Evolutionary conservation across 768 basidiomycete species (phyloP).

Genomic region (Suillus weaverae): DNA sequence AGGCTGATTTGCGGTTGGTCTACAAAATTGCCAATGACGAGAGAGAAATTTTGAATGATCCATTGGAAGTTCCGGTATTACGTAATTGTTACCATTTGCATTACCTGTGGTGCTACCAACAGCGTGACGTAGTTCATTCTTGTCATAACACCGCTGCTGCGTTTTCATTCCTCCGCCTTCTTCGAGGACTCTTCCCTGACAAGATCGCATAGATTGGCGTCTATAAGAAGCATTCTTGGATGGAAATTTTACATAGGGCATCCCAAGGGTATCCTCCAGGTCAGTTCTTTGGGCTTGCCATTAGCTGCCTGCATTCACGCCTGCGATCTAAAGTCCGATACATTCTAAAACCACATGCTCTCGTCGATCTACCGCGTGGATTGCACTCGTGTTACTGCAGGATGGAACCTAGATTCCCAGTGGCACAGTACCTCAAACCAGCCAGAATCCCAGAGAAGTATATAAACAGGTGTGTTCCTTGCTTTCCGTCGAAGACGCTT

Average conservation of each 20-base stretch:
- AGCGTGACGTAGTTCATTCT: slow-evolving; percentile 3
- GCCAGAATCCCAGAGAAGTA: neutral
- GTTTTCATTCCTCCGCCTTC: neutral
- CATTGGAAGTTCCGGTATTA: neutral
- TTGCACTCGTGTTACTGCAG: neutral
- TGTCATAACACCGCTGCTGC: neutral
- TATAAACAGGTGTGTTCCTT: slow-evolving; percentile 8
- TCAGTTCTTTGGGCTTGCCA: neutral
- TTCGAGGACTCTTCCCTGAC: neutral
- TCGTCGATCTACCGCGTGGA: neutral
- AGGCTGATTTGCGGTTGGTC: slow-evolving; percentile 18
- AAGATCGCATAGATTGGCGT: neutral
- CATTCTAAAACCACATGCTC: neutral
- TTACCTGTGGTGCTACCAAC: neutral
- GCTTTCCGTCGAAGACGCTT: slow-evolving; percentile 5
- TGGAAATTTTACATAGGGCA: neutral
- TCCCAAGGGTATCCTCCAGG: no score
- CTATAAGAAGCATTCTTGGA: neutral
- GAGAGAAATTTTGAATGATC: slow-evolving; percentile 19
- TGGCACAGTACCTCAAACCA: neutral
- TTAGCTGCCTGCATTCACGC: no score
- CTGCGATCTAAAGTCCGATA: neutral
- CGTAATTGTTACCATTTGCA: slow-evolving; percentile 14
- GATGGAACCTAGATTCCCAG: slow-evolving; percentile 1
- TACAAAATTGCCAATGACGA: slow-evolving; percentile 24